phyloP scores from a whole-genome alignment of 2,329 filamentous ascomycete species.

The Penicillium sp. region DNA sequence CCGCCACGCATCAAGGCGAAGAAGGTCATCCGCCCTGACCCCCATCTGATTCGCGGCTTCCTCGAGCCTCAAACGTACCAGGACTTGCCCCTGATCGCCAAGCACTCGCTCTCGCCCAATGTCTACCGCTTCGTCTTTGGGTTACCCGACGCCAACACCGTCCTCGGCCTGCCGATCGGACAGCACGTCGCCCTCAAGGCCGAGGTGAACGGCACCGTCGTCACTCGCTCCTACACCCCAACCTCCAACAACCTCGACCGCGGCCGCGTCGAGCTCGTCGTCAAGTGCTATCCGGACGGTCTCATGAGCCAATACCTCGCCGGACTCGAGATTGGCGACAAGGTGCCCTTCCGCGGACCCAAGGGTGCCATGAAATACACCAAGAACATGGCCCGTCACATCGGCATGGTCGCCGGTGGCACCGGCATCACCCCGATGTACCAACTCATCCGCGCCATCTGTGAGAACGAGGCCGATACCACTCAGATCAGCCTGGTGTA shows the following conservation, averaged over 20 bases:
- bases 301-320: constrained; percentile 12
- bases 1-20: constrained; percentile 37
- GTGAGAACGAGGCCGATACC: constrained; percentile 50
- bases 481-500: constrained; percentile 51
- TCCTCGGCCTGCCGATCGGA: constrained; percentile 52
- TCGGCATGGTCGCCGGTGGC: constrained; percentile 36
- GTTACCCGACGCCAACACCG: constrained; percentile 40
- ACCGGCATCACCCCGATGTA: constrained; percentile 48
- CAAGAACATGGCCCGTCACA: constrained; percentile 25
- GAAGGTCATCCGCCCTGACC: constrained; percentile 30
- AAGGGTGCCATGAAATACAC: constrained; percentile 32
- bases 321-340: constrained; percentile 22
- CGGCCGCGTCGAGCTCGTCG: constrained; percentile 30
- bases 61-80: constrained; percentile 48
- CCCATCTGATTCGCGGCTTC: constrained; percentile 35
- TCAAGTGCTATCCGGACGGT: constrained; percentile 9
- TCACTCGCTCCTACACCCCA: constrained; percentile 51
- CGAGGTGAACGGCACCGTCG: constrained; percentile 40
- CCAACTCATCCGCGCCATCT: constrained; percentile 58
- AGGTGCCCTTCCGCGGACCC: constrained; percentile 30
- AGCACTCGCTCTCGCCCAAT: constrained; percentile 20
- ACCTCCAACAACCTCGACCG: constrained; percentile 33
- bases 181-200: constrained; percentile 53
- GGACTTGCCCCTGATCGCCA: constrained; percentile 40
- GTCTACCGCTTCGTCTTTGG: constrained; percentile 45